Conservation (phyloP, 805 yeast genomes). For the Schizosaccharomyces octosporus region DNA sequence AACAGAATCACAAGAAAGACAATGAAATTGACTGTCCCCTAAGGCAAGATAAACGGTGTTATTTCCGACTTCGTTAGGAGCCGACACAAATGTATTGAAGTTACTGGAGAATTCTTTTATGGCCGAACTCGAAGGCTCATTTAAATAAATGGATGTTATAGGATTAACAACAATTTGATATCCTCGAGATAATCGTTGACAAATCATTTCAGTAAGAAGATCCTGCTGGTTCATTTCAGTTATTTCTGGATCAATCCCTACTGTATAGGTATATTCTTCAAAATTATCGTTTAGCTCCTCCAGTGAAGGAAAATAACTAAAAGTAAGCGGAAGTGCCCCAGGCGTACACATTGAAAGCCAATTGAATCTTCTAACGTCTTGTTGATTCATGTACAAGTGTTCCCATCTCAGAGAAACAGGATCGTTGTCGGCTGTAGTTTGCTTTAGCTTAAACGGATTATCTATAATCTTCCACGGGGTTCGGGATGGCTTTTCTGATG, state of each 20-base stretch:
- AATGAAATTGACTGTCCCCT: slow-evolving; percentile 62
- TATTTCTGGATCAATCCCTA: slow-evolving; percentile 35
- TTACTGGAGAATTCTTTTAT: neutral
- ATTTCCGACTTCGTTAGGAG: slow-evolving; percentile 11
- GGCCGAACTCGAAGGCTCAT: neutral
- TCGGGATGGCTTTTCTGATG: neutral
- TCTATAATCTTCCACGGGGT: slow-evolving; percentile 34
- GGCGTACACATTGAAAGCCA: slow-evolving; percentile 91
- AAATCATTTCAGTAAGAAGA: slow-evolving; percentile 66
- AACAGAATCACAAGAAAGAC: slow-evolving; percentile 48
- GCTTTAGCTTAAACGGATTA: slow-evolving; percentile 54
- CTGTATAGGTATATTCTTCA: slow-evolving; percentile 63
- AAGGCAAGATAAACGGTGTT: slow-evolving; percentile 45
- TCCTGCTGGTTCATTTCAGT: slow-evolving; percentile 22
- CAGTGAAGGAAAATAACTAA: slow-evolving; percentile 50
- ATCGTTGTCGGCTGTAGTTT: slow-evolving; percentile 28
- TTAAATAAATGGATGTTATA: neutral
- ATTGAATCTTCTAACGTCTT: slow-evolving; percentile 30
- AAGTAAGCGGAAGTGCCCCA: slow-evolving; percentile 67
- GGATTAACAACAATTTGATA: slow-evolving; percentile 73
- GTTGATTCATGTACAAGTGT: slow-evolving; percentile 60
- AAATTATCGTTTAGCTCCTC: slow-evolving; percentile 47
- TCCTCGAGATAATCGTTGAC: slow-evolving; percentile 58
- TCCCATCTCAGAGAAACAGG: slow-evolving; percentile 71
- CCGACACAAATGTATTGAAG: neutral